Percentiles rank a stretch among this genome's conserved stretches.
Evolutionary conservation across 768 basidiomycete genomes (phyloP).

Genomic region (Russula sp.): DNA sequence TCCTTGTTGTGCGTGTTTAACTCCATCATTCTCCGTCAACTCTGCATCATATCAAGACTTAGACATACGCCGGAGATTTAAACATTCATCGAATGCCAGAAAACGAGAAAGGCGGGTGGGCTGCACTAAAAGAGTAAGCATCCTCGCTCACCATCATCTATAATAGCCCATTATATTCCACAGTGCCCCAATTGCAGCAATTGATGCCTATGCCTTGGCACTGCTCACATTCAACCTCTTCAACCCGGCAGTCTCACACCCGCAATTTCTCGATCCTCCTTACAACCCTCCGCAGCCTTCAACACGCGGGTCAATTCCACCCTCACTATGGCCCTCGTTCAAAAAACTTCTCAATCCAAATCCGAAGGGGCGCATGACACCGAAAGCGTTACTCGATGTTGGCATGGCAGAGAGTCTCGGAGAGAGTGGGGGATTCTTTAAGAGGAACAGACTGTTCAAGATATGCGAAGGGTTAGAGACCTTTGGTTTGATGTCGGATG

Average conservation of each 20-base stretch:
- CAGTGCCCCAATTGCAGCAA: slow-evolving; percentile 50
- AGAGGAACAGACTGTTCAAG: slow-evolving; percentile 73
- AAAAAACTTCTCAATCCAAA: slow-evolving; percentile 89
- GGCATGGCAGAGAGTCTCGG: slow-evolving; percentile 65
- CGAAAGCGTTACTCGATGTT: slow-evolving; percentile 70
- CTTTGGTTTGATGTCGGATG: slow-evolving; percentile 74
- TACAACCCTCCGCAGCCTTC: slow-evolving; percentile 75
- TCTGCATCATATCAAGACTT: slow-evolving; percentile 24
- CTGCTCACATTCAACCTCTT: slow-evolving; percentile 82
- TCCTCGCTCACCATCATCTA: not conserved
- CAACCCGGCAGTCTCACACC: slow-evolving; percentile 67
- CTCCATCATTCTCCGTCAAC: slow-evolving; percentile 7
- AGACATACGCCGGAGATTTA: slow-evolving; percentile 70
- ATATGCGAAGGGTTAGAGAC: slow-evolving; percentile 82
- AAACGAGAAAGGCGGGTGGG: slow-evolving; percentile 85
- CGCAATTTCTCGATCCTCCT: slow-evolving; percentile 65
- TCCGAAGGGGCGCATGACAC: slow-evolving; percentile 68
- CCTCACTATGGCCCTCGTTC: slow-evolving; percentile 67
- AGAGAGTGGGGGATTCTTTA: slow-evolving; percentile 71
- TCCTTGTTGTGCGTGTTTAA: slow-evolving; percentile 66
- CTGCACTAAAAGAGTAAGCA: slow-evolving; percentile 69
- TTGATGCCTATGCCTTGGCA: slow-evolving; percentile 86
- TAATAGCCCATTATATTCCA: slow-evolving; percentile 34
- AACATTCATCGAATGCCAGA: slow-evolving; percentile 70
- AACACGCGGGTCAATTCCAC: slow-evolving; percentile 72